Conservation (phyloP, 1,139 yeast species). For the Sugiyamaella neomexicana region DNA sequence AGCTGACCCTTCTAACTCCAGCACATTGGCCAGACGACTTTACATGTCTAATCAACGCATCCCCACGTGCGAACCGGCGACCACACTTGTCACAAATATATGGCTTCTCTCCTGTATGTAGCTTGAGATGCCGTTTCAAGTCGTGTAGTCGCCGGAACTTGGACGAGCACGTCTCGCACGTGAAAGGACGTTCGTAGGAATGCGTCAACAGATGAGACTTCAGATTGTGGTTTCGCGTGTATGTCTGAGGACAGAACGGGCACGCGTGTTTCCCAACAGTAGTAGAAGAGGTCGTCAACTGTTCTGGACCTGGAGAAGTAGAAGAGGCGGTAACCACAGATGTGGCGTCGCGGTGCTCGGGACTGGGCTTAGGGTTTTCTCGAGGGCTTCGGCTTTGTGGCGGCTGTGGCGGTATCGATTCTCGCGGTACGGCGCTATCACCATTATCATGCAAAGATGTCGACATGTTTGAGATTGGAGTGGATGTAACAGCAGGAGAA, state of each 20-base stretch:
- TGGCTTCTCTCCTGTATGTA: conserved; percentile 78
- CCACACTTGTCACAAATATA: conserved; percentile 62
- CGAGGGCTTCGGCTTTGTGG: not conserved
- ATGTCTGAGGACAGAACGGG: conserved; percentile 57
- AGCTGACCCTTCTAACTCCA: conserved; percentile 16
- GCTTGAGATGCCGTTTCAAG: conserved; percentile 68
- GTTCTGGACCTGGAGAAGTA: not conserved
- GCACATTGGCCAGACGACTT: conserved; percentile 43
- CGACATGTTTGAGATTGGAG: not conserved
- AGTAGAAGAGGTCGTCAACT: conserved; percentile 6
- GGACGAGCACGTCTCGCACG: conserved; percentile 62
- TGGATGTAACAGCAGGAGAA: not conserved
- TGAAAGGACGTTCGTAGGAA: conserved; percentile 64
- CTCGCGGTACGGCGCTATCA: conserved; percentile 12
- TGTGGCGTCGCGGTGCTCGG: not conserved
- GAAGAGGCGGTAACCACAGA: not conserved
- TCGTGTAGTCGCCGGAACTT: conserved; percentile 75
- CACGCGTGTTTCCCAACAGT: conserved; percentile 48
- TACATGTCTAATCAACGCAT: conserved; percentile 68
- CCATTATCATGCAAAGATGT: conserved; percentile 7
- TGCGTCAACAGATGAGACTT: conserved; percentile 73
- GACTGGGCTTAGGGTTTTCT: conserved; percentile 5
- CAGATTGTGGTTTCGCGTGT: conserved; percentile 71
- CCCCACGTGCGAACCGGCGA: conserved; percentile 71
- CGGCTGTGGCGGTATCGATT: not conserved